Base-by-base conservation (phyloP, 2,329 filamentous ascomycete species). In the Fusarium goolgardi region DNA sequence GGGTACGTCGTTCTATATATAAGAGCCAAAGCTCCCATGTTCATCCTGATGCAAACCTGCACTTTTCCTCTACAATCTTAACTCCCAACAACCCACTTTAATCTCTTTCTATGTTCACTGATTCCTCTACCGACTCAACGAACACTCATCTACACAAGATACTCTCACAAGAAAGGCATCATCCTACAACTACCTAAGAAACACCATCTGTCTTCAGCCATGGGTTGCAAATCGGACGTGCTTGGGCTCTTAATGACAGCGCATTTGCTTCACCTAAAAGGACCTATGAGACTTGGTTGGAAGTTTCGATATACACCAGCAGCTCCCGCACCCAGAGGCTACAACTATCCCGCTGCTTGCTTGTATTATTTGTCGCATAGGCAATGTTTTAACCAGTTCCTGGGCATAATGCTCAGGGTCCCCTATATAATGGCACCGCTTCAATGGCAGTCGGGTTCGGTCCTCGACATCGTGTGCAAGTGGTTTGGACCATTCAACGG, bases 311-410 rank as follows among this genome's bases (percentile, higher is more conserved):
- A 59, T 21, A 21, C 39, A n/a, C 32, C 21, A 34, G 32, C n/a
- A 34, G 31, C 23, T 32, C 43, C 43, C 21, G 57, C 53, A 2
- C 57, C 57, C 2, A 20, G 31, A 21, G 21, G 13, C 37, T 60
- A n/a, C 23, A 18, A 31, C 18, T 60, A 50, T 37, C 20, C 13
- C 37, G 12, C 25, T 20, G 27, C 5, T 27, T 5, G 10, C 44
- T 60, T 53, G 57, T 58, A 58, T 50, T 44, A 58, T 18, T 25
- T 56, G n/a, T 18, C 56, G 13, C 51, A 59, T 10, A 56, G 34
- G 27, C 51, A 59, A 46, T 59, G 56, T 6, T 56, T 56, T 2
- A 59, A 46, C n/a, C 51, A 56, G 41, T 59, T 34, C 27, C 29
- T 47, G 12, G 41, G 51, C 7, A 23, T 34, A 34, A 2, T 16